These are phyloP conservation scores for Rhizoctonia solani DNA, from an alignment of 1,284 basidiomycete species.

Conservation along the genomic window DNA sequence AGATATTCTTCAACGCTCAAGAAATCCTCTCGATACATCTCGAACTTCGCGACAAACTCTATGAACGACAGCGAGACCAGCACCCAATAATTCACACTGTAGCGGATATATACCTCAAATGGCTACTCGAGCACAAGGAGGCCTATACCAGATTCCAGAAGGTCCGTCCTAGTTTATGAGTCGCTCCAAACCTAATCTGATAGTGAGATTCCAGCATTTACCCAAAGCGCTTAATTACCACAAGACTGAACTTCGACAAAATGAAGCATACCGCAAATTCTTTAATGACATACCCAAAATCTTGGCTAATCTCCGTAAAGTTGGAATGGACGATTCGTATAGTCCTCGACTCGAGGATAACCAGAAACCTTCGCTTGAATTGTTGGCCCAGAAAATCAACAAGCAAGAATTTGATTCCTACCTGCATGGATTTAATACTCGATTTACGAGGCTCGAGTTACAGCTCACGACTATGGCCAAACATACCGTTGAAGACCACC, in stretches of 20 bases:
- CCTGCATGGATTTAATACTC: slow-evolving; percentile 80
- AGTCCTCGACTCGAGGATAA: slow-evolving; percentile 51
- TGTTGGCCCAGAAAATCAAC: slow-evolving; percentile 52
- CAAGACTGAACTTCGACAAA: slow-evolving; percentile 76
- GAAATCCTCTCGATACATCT: slow-evolving; percentile 67
- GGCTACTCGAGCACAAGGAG: slow-evolving; percentile 26
- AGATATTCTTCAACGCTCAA: slow-evolving; percentile 76
- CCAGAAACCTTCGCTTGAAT: slow-evolving; percentile 23
- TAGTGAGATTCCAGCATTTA: slow-evolving; percentile 7
- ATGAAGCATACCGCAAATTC: slow-evolving; percentile 67
- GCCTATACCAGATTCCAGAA: slow-evolving; percentile 30
- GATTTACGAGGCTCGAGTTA: slow-evolving; percentile 74
- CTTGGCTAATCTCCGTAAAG: slow-evolving; percentile 6
- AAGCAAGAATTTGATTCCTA: slow-evolving; percentile 82
- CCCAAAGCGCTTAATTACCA: slow-evolving; percentile 57
- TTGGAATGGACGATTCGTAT: slow-evolving; percentile 20
- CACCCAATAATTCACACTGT: slow-evolving; percentile 79
- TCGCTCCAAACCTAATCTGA: not conserved
- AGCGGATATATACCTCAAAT: slow-evolving; percentile 68
- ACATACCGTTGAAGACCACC: slow-evolving; percentile 63
- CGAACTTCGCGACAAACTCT: slow-evolving; percentile 64
- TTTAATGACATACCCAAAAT: slow-evolving; percentile 58
- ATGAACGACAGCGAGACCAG: slow-evolving; percentile 73
- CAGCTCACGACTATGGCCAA: slow-evolving; percentile 72
- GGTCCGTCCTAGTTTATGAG: not conserved